Percentiles rank a stretch among this genome's conserved stretches.
Evolutionary conservation across 768 basidiomycete species (phyloP).

Genomic region (Boletus sensibilis): DNA sequence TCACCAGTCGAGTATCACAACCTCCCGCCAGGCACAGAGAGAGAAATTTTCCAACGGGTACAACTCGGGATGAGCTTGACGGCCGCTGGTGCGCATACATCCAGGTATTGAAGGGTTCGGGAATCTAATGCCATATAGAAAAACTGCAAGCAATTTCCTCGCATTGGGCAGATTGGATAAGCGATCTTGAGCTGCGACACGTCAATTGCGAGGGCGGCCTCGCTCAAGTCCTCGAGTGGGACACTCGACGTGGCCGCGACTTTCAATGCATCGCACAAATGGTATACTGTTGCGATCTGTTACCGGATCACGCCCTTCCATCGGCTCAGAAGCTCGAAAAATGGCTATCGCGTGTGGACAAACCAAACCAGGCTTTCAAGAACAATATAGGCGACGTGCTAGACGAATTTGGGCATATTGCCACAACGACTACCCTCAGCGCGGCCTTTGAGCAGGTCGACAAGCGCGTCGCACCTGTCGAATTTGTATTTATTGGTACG

Average conservation of each 20-base stretch:
- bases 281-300: conserved; percentile 61
- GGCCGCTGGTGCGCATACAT: conserved; percentile 52
- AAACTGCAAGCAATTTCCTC: conserved; percentile 79
- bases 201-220: conserved; percentile 62
- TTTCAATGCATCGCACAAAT: conserved; percentile 74
- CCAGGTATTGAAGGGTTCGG: background rate
- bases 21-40: conserved; percentile 55
- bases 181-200: conserved; percentile 54
- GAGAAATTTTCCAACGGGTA: conserved; percentile 81
- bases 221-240: conserved; percentile 54
- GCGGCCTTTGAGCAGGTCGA: conserved; percentile 51
- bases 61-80: conserved; percentile 77
- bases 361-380: conserved; percentile 51
- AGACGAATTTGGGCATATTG: conserved; percentile 53
- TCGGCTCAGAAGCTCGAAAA: conserved; percentile 57
- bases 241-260: conserved; percentile 67
- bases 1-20: conserved; percentile 63
- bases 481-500: conserved; percentile 80
- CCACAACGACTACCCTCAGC: conserved; percentile 39
- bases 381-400: conserved; percentile 53
- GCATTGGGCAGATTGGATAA: conserved; percentile 67
- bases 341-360: conserved; percentile 34
- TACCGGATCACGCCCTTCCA: conserved; percentile 47
- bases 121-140: conserved; percentile 42
- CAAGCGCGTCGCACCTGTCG: conserved; percentile 66